Conservation (phyloP, 2,329 filamentous ascomycete species). For the Eutypa lata region DNA sequence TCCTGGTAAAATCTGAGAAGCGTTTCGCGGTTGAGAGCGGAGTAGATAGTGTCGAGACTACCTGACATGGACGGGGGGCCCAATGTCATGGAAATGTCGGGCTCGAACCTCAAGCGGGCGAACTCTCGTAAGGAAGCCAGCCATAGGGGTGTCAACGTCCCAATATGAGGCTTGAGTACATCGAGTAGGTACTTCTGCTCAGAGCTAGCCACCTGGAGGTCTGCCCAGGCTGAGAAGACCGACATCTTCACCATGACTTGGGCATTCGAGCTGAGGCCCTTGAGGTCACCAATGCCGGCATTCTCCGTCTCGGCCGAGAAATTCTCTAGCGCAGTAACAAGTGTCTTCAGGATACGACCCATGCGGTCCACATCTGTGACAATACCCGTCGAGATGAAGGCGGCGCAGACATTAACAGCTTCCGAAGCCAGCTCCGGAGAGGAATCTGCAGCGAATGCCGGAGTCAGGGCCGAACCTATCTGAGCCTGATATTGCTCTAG, state of each 20-base stretch:
- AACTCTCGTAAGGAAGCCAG: conserved; percentile 90
- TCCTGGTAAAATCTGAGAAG: conserved; percentile 95
- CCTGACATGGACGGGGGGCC: conserved; percentile 78
- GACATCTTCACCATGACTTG: conserved; percentile 99
- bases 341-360: conserved; percentile 92
- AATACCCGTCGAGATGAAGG: conserved; percentile 94
- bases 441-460: conserved; percentile 92
- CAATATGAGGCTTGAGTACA: conserved; percentile 86
- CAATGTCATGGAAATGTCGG: conserved; percentile 89
- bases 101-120: conserved; percentile 88
- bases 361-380: conserved; percentile 98
- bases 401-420: conserved; percentile 96
- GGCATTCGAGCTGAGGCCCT: conserved; percentile 89
- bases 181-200: conserved; percentile 88
- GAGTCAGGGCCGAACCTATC: conserved; percentile 93
- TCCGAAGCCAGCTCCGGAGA: conserved; percentile 94
- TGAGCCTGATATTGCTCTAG: conserved; percentile 98
- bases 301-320: conserved; percentile 80
- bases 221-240: conserved; percentile 94
- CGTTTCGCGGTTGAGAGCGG: conserved; percentile 90
- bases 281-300: conserved; percentile 87
- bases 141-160: conserved; percentile 88
- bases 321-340: conserved; percentile 87
- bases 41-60: conserved; percentile 90
- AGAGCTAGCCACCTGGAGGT: conserved; percentile 89